Conservation (phyloP, 352 stramenopile genomes). For the Globisporangium paddicum region DNA sequence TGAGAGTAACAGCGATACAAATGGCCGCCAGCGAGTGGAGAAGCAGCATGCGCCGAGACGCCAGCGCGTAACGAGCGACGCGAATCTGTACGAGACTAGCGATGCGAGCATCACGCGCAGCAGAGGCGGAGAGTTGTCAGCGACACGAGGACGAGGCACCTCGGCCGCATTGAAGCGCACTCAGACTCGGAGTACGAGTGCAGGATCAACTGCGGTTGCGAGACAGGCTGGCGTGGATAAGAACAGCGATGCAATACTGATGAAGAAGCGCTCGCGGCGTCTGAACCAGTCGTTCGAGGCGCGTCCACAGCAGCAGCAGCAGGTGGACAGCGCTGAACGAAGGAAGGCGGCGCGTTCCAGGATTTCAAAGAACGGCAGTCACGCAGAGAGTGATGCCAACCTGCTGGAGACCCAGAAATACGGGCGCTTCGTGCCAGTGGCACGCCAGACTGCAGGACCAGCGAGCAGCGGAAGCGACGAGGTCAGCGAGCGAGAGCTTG, state of each 20-base stretch:
- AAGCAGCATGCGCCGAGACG: background rate
- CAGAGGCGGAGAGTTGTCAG: background rate
- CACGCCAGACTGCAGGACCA: background rate
- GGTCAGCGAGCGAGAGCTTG: background rate
- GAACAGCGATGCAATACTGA: background rate
- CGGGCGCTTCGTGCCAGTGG: constrained; percentile 29
- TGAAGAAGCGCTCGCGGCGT: constrained; percentile 28
- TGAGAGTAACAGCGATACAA: background rate
- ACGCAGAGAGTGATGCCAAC: background rate
- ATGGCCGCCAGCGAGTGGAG: background rate
- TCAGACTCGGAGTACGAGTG: background rate
- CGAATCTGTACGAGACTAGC: constrained; percentile 13
- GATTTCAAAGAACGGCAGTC: background rate
- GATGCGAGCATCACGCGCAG: constrained; percentile 13
- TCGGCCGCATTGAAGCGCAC: background rate
- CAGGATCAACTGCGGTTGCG: background rate
- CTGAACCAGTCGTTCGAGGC: constrained; percentile 2
- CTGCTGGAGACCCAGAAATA: constrained; percentile 36
- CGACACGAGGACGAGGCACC: background rate
- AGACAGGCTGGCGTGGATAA: background rate
- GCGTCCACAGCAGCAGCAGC: constrained; percentile 4
- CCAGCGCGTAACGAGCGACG: background rate
- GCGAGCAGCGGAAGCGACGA: background rate
- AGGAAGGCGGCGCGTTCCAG: background rate
- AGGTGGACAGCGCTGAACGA: background rate